phyloP scores from a whole-genome alignment of 2,329 filamentous ascomycete genomes.

The Rasamsonia emersonii region DNA sequence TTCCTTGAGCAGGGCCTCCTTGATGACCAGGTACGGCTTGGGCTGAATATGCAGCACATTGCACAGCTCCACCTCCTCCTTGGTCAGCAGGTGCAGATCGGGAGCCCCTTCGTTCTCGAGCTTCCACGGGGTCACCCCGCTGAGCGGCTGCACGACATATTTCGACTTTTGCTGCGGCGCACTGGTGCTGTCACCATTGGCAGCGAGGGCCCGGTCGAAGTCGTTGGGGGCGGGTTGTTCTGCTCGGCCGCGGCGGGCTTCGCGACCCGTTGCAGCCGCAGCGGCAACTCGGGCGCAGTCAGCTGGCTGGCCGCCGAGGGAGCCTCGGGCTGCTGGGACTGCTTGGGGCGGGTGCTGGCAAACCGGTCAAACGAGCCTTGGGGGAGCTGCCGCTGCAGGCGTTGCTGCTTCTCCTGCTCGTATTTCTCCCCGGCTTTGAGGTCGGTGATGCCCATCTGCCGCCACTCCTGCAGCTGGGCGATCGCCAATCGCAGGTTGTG shows the following conservation, averaged over 20 bases:
- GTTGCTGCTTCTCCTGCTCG: slow-evolving; percentile 73
- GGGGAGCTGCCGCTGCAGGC: slow-evolving; percentile 57
- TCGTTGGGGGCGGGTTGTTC: slow-evolving; percentile 38
- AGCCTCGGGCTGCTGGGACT: slow-evolving; percentile 60
- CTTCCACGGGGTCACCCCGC: slow-evolving; percentile 44
- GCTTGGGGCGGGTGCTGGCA: slow-evolving; percentile 59
- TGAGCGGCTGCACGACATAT: slow-evolving; percentile 44
- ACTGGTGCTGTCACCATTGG: slow-evolving; percentile 34
- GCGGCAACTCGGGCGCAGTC: slow-evolving; percentile 68
- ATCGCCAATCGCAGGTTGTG: slow-evolving; percentile 87
- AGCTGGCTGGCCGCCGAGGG: slow-evolving; percentile 67
- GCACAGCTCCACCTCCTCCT: slow-evolving; percentile 80
- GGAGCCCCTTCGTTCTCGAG: slow-evolving; percentile 64
- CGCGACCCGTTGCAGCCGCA: slow-evolving; percentile 45
- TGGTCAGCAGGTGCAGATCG: slow-evolving; percentile 76
- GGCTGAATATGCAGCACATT: slow-evolving; percentile 76
- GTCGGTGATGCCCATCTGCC: slow-evolving; percentile 72
- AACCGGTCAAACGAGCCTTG: slow-evolving; percentile 82
- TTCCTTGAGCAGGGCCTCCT: slow-evolving; percentile 84
- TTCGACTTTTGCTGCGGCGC: slow-evolving; percentile 38
- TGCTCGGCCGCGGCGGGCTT: slow-evolving; percentile 23
- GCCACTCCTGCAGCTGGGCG: slow-evolving; percentile 86
- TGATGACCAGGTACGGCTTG: slow-evolving; percentile 91
- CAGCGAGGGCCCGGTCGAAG: slow-evolving; percentile 46
- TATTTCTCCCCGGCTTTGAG: slow-evolving; percentile 84